These are phyloP conservation scores for Suhomyces bokatorum DNA, from an alignment of 1,139 yeast genomes.

Conservation along the genomic window DNA sequence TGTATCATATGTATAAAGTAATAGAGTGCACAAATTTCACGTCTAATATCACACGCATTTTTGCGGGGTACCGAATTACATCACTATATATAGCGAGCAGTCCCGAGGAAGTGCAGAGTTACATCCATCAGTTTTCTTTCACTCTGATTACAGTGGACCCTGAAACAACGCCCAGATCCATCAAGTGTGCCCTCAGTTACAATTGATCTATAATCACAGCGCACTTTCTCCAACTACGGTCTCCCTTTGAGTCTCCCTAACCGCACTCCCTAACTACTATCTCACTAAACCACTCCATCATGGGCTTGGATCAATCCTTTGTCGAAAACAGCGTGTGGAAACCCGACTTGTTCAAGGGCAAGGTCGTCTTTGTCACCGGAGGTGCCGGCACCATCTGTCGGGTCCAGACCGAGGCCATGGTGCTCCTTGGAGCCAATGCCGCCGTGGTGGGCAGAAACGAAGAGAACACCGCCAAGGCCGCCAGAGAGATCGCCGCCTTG, in stretches of 20 bases:
- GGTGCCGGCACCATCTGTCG: constrained; percentile 32
- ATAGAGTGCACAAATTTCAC: neutral
- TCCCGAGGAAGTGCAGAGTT: neutral
- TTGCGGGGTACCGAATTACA: constrained; percentile 4
- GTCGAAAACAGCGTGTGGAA: constrained; percentile 42
- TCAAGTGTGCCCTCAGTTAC: no score
- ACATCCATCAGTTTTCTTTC: no score
- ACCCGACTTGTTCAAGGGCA: constrained; percentile 69
- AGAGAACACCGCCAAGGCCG: constrained; percentile 45
- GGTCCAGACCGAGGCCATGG: constrained; percentile 30
- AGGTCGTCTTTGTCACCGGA: constrained; percentile 49
- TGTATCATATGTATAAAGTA: constrained; percentile 6
- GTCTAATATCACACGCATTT: neutral
- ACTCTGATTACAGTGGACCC: no score
- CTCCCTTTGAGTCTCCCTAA: neutral
- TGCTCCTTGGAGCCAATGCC: constrained; percentile 30
- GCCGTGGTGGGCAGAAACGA: constrained; percentile 28
- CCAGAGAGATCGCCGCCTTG: constrained; percentile 52
- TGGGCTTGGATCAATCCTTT: constrained; percentile 25
- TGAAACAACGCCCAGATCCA: no score
- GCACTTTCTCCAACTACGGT: no score
- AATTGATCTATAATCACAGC: no score
- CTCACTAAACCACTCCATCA: no score
- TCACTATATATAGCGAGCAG: neutral
- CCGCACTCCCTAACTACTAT: no score